Evolutionary conservation across 768 basidiomycete species (phyloP), one percentile per base, ranked within the genome.

Genomic region (Rhizopogon rudus): DNA sequence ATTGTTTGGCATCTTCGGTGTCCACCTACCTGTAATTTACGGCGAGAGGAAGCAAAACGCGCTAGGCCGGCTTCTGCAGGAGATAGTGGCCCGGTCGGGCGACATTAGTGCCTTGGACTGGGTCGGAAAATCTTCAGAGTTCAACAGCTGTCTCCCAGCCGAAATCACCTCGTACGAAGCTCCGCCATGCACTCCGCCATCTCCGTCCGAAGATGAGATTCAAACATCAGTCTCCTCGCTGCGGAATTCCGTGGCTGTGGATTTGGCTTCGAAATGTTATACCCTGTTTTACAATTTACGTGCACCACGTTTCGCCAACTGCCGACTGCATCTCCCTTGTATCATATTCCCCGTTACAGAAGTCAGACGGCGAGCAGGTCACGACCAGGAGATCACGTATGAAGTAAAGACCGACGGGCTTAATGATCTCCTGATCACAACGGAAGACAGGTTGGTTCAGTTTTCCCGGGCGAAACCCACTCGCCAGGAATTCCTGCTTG

Each of bases 241-340:
- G 2, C 56, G 40, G 16, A 37, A 13, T 13, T n/a, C 29, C 13
- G 6, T 57, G 39, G 39, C 29, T 14, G 14, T 46, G 22, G 40
- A 35, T 25, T 33, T 52, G 2, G 45, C 52, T 33, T n/a, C 49
- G 17, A n/a, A 13, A 31, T 28, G 43, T n/a, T 48, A 49, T 25
- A 46, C 52, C 29, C 56, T 28, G 17, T 28, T 57, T 20, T 31
- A 33, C 20, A 20, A 33, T 17, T 40, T 52, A 1, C 39, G 40
- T 4, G 51, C 45, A 7, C 22, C 46, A 35, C 56, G 52, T 7
- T 57, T 57, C 28, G 28, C 22, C 1, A 52, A 57, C 40, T 40
- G 49, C 37, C 31, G 49, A 37, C 49, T 51, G 37, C 49, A 51
- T 51, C 35, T 51, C 25, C 56, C 56, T 22, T 57, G 56, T 25